Percentiles rank a stretch among this genome's conserved stretches.
Conservation (phyloP, 345 rosid species). For the Citrus sp. region DNA sequence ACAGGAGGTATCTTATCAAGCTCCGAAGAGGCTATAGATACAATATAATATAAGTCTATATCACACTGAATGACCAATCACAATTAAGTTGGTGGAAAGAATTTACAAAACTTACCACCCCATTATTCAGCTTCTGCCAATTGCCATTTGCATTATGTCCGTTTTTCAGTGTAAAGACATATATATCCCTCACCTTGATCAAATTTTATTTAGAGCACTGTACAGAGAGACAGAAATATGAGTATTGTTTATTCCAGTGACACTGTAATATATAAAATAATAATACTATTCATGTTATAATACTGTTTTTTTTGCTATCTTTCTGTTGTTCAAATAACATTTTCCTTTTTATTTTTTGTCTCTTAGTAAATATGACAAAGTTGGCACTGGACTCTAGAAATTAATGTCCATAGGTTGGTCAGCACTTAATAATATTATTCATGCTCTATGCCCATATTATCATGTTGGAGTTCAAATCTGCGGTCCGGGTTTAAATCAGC, state of each 20-base stretch:
- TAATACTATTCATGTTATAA: no score
- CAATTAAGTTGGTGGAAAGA: slow-evolving; percentile 8
- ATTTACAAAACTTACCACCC: slow-evolving; percentile 9
- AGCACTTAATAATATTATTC: neutral
- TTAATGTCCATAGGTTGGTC: neutral
- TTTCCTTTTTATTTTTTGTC: no score
- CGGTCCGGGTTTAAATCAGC: no score
- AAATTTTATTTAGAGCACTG: neutral
- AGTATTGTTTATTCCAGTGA: no score
- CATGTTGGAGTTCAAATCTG: neutral
- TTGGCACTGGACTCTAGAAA: neutral
- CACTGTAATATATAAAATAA: no score
- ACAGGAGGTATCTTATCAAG: neutral
- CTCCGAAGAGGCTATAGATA: neutral
- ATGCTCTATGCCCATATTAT: neutral
- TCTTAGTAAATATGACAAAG: neutral
- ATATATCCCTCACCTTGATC: neutral
- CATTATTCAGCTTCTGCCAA: neutral
- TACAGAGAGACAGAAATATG: no score
- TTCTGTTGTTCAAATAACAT: no score
- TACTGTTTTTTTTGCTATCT: no score
- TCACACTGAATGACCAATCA: slow-evolving; percentile 13
- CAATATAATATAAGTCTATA: neutral
- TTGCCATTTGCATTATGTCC: neutral
- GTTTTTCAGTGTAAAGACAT: slow-evolving; percentile 15